Evolutionary conservation across 73 alveolate species (phyloP), one percentile per base, ranked within the genome.

Genomic region (Paramecium tetraurelia): DNA sequence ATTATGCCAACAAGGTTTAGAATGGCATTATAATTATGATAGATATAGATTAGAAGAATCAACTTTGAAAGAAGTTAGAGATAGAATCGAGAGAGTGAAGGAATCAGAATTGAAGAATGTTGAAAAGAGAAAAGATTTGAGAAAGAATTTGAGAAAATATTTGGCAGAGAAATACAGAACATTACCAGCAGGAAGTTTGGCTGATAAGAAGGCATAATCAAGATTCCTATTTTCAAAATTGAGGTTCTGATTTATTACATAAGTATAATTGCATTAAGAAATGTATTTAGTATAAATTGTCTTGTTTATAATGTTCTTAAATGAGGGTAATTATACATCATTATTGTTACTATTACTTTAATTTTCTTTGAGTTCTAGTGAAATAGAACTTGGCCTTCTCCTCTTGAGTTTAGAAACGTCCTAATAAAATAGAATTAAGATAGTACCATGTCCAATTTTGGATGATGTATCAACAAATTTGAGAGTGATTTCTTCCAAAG

Each of bases 401-500:
- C 70, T 98, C 99, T 93, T 96, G 89, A 87, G 99, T 99, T 95
- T 99, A 99, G 99, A 96, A 99, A 95, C 99, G 96, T 72, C 98
- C 92, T 57, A 84, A 12, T 5, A 16, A 27, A 40, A 29, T 14
- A 12, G 22, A 48, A 1, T 3, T 12, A 2, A 12, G n/a, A 20
- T 14, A 8, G 7, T 93, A 68, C 99, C 99, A 96, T 99, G 99
- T 44, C 99, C 99, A 71, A 96, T 93, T 98, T 99, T 99, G 94
- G 99, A 96, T 18, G 99, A 96, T 93, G 99, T 99, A 97, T 99
- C 99, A 95, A 99, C 98, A 98, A 99, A 99, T 97, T 99, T 98
- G 96, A 99, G 93, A 53, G 96, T 96, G 93, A 99, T 94, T 93
- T 95, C 95, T 93, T 97, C 99, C 95, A 88, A 93, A 58, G 99